Base-by-base conservation (phyloP, 345 rosid species). In the Erucastrum elatum region DNA sequence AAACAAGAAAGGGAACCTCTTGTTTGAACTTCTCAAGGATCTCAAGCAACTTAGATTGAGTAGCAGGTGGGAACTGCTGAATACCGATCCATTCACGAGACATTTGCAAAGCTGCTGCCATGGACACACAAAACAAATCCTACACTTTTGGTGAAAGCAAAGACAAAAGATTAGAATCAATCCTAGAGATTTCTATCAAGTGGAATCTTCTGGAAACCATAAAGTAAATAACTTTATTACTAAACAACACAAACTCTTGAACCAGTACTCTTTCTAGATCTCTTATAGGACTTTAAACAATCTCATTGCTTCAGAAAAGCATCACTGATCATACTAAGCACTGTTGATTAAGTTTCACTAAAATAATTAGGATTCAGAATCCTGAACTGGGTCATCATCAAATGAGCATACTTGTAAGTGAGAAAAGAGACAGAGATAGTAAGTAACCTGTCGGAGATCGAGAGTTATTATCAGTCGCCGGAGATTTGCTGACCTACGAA, bases 71-170 rank as follows among this genome's bases (percentile, higher is more conserved):
- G 81, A 92, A 92, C 82, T 88, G 92, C 64, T 90, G 91, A 77
- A 92, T 88, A 75, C 94, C 92, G 2, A 66, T 60, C 97, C 97
- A 92, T 75, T 92, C 97, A 65, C 94, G 94, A 53, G 86, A 41
- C 77, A 82, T 63, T 72, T 77, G 89, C 67, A 87, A 60, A 27
- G 86, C 87, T 83, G 86, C 87, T 83, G 83, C 83, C 83, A 80
- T 75, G 59, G 60, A 71, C 69, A 31, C 26, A 21, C 21, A 21
- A 30, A 33, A 66, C 33, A 59, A 15, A 35, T 34, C 49, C 62
- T 75, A 34, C 49, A 41, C 69, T 29, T 12, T 31, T 8, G 1
- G 41, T 16, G 66, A 70, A 39, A 39, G 16, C 30, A 66, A 72
- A 58, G 34, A 35, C 21, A 21, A 29, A 62, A 51, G 2, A 46